Base-by-base conservation (phyloP, 345 rosid species). In the Eucalyptus pauciflora region DNA sequence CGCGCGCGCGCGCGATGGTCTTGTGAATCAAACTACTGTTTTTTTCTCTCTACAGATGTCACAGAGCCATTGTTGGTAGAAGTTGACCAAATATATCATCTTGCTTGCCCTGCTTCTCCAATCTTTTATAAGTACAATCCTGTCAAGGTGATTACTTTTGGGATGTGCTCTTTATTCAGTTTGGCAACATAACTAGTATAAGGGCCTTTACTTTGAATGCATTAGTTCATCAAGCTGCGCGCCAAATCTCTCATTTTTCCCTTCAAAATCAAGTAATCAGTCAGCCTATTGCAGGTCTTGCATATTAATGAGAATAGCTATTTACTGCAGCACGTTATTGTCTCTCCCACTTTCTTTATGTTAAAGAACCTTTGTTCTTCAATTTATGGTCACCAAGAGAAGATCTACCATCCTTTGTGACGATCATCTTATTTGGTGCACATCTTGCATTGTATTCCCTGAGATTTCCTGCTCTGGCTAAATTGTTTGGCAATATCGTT, bases 21-120 rank as follows among this genome's bases (percentile, higher is more conserved):
- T 48, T 22, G 25, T 9, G 43, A 87, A 48, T 37, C n/a, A 31
- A 24, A 64, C 43, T 69, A 14, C 76, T 67, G 50, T 31, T 89
- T 89, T 89, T 89, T 80, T 64, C 87, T 87, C 86, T 92, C 64
- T 46, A 86, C 90, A 96, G 99, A 95, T 95, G 96, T 96, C 85
- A 96, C 99, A 0, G 99, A 95, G 91, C 94, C 99, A 80, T 91
- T 97, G 89, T 90, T 95, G 94, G 88, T 97, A 50, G 99, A 97
- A 93, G 99, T 97, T 62, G 99, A 96, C 92, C 97, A 92, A 94
- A 97, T 97, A 90, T 96, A 97, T 94, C 99, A 97, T 92, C 99
- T 97, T 71, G 99, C 99, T 76, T 97, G 99, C 89, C 99, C 99
- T 79, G 99, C 99, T 90, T 96, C 99, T 91, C 99, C 99, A 54